Percentiles rank a stretch among this genome's conserved stretches.
These are phyloP conservation scores for Simplicillium aogashimaense DNA, from an alignment of 2,329 filamentous ascomycete species.

Conservation along the genomic window DNA sequence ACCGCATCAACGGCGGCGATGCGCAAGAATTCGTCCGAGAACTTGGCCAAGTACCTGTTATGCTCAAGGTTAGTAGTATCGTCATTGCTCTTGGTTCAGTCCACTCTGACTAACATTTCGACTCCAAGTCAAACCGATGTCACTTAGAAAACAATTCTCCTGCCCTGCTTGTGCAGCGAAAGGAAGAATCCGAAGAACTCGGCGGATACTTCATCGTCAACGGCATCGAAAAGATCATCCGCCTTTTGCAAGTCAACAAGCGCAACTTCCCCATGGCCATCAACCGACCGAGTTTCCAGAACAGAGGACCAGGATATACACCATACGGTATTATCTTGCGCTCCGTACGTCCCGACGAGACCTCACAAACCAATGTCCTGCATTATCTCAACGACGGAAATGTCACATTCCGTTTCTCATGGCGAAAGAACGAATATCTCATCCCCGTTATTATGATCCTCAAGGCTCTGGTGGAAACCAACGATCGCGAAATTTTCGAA, in stretches of 20 bases:
- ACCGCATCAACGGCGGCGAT: slow-evolving; percentile 77
- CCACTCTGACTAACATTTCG: slow-evolving; percentile 7
- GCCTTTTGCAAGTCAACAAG: slow-evolving; percentile 80
- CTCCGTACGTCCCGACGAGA: slow-evolving; percentile 92
- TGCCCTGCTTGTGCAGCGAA: slow-evolving; percentile 68
- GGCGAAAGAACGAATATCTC: slow-evolving; percentile 96
- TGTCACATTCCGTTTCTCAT: slow-evolving; percentile 93
- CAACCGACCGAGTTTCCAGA: slow-evolving; percentile 78
- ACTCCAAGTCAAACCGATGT: slow-evolving; percentile 67
- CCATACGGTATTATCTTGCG: slow-evolving; percentile 85
- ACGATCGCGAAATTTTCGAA: slow-evolving; percentile 92
- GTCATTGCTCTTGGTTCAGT: not conserved
- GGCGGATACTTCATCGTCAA: slow-evolving; percentile 98
- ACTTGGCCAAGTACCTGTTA: slow-evolving; percentile 81
- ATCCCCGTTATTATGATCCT: slow-evolving; percentile 93
- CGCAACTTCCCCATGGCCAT: slow-evolving; percentile 96
- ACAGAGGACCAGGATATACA: slow-evolving; percentile 79
- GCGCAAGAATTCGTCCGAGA: slow-evolving; percentile 76
- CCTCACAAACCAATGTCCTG: slow-evolving; percentile 91
- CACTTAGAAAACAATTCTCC: slow-evolving; percentile 83
- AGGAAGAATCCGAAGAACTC: slow-evolving; percentile 93
- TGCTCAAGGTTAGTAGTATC: slow-evolving; percentile 66
- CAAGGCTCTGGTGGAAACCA: slow-evolving; percentile 91
- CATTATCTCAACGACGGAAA: slow-evolving; percentile 96
- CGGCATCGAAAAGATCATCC: slow-evolving; percentile 92